phyloP scores from a whole-genome alignment of 2,329 filamentous ascomycete genomes.

The Aphanocladium album region DNA sequence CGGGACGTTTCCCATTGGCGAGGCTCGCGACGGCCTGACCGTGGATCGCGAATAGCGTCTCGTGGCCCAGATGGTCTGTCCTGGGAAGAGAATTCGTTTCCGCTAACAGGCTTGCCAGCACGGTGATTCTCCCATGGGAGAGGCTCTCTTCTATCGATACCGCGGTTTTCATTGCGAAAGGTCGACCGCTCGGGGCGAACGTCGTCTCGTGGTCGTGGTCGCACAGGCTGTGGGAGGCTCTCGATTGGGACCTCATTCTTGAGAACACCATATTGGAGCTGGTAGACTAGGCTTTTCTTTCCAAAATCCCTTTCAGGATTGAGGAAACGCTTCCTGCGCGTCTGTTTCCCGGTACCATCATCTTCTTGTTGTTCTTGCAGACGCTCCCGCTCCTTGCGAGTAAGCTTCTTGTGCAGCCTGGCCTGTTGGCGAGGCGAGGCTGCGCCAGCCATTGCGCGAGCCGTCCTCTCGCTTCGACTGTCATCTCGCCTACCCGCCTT shows the following conservation, averaged over 20 bases:
- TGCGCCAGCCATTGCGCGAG: slow-evolving; percentile 25
- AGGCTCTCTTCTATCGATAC: background rate
- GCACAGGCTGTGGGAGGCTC: slow-evolving; percentile 23
- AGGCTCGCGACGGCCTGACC: no score
- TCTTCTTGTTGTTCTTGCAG: slow-evolving; percentile 23
- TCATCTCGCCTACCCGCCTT: background rate
- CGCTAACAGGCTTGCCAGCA: background rate
- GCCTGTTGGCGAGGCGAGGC: slow-evolving; percentile 28
- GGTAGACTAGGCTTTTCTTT: slow-evolving; percentile 52
- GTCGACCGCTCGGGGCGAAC: background rate
- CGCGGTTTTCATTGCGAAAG: background rate
- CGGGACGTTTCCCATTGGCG: no score
- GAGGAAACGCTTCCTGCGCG: slow-evolving; percentile 48
- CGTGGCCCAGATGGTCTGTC: background rate
- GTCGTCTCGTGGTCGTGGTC: slow-evolving; percentile 11
- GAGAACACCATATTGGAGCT: slow-evolving; percentile 43
- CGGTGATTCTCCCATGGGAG: background rate
- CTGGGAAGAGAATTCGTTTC: background rate
- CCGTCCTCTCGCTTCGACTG: slow-evolving; percentile 16
- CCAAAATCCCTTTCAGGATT: slow-evolving; percentile 46
- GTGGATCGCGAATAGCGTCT: no score
- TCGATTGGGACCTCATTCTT: slow-evolving; percentile 25
- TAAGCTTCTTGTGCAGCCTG: slow-evolving; percentile 50
- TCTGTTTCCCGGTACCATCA: slow-evolving; percentile 32
- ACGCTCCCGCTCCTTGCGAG: slow-evolving; percentile 31